Percentiles rank a stretch among this genome's conserved stretches.
phyloP scores from a whole-genome alignment of 1,139 yeast genomes.

The Kodamaea derodonti region DNA sequence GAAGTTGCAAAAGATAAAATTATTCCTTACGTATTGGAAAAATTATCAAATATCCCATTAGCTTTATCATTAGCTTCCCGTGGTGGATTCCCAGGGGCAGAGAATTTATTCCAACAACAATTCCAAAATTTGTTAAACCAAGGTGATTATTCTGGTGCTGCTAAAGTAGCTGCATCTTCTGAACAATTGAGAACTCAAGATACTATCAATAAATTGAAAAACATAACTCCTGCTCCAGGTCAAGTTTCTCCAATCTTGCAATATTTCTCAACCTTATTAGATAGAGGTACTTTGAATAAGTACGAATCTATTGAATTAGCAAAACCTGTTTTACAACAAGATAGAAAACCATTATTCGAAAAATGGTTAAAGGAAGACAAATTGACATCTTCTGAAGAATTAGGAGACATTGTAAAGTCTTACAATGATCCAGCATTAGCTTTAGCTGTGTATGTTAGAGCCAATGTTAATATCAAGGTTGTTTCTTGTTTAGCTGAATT shows the following conservation, averaged over 20 bases:
- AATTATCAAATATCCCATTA: constrained; percentile 78
- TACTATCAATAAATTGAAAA: constrained; percentile 89
- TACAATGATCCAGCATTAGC: constrained; percentile 78
- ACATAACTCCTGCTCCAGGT: constrained; percentile 93
- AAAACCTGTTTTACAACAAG: constrained; percentile 92
- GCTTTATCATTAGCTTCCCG: constrained; percentile 90
- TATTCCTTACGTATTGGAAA: constrained; percentile 85
- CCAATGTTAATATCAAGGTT: constrained; percentile 83
- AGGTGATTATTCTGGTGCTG: constrained; percentile 91
- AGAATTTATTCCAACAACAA: constrained; percentile 84
- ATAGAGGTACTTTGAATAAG: constrained; percentile 89
- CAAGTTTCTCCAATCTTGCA: constrained; percentile 91
- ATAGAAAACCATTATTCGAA: constrained; percentile 88
- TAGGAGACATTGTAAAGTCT: constrained; percentile 93
- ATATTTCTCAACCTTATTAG: constrained; percentile 87
- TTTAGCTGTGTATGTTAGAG: constrained; percentile 84
- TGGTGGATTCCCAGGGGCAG: constrained; percentile 98
- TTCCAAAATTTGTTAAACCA: constrained; percentile 79
- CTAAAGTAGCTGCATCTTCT: constrained; percentile 95
- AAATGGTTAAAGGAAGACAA: constrained; percentile 96
- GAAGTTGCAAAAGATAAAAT: constrained; percentile 82
- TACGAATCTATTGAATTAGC: constrained; percentile 95
- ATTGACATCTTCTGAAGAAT: constrained; percentile 88
- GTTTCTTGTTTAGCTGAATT: constrained; percentile 90
- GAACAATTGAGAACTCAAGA: constrained; percentile 92